Evolutionary conservation across 768 basidiomycete genomes (phyloP), one percentile per base, ranked within the genome.

Genomic region (Mycena rebaudengoi): DNA sequence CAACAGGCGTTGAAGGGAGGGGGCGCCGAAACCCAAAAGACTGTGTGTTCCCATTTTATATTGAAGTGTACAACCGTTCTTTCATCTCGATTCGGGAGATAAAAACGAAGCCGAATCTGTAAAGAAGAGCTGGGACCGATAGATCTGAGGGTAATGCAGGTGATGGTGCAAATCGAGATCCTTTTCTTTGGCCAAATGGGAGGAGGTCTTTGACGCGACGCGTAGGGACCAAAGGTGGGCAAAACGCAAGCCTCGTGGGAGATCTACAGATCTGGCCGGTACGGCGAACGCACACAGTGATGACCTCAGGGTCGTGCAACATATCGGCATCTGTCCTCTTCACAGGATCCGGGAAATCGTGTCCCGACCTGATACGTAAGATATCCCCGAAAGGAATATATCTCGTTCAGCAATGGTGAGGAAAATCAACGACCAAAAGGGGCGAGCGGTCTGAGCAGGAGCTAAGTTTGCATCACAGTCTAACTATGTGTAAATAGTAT

Each of bases 151-250:
- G 35, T 49, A 39, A 54, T 21, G 7, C 35, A 23, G 35, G 33
- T 33, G 75, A 75, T 72, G 71, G 50, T 65, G 70, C 76, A 79
- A 78, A 80, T 77, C 75, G 76, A 78, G 67, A 72, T 72, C 62
- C 63, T 48, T 73, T 68, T 68, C 59, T 68, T 71, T 50, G 52
- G 21, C 67, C 62, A 61, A 69, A 69, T 58, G 35, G 41, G 54
- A 26, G 35, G 39, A 25, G 29, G 12, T 12, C 30, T 58, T 58
- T 64, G 58, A 55, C 49, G 57, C 45, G n/a, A 37, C 16, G 45
- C 33, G 20, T 21, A 45, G 44, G 45, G 44, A 33, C 57, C 23
- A 41, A 50, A 54, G 51, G 41, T 41, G 48, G 55, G 40, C 29
- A 63, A 57, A 63, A 63, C 48, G 51, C 51, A 52, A 21, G 64